Evolutionary conservation across 805 yeast genomes (phyloP).

Genomic region (Suhomyces vadensis): DNA sequence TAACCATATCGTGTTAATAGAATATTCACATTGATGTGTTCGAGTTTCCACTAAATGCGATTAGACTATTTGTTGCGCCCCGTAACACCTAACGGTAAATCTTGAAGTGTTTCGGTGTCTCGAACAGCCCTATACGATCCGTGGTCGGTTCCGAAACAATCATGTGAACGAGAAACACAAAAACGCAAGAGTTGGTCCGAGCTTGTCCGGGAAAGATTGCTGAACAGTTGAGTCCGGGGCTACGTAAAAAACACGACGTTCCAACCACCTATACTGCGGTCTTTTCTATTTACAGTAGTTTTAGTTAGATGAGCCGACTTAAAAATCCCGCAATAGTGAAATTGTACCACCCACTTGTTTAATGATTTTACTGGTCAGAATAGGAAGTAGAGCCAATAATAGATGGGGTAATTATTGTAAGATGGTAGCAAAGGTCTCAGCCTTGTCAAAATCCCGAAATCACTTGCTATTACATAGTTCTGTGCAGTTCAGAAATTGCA

Average conservation of each 20-base stretch:
- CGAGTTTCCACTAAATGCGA: too few relatives aligned
- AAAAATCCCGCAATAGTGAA: neutral
- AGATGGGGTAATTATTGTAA: too few relatives aligned
- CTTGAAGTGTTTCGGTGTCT: too few relatives aligned
- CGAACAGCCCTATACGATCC: neutral
- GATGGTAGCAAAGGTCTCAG: too few relatives aligned
- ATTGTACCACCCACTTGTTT: neutral
- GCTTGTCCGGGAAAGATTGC: neutral
- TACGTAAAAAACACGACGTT: neutral
- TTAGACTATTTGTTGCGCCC: too few relatives aligned
- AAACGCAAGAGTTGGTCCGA: neutral
- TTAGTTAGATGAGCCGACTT: neutral
- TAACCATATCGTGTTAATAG: too few relatives aligned
- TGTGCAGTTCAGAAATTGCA: neutral
- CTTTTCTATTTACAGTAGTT: neutral
- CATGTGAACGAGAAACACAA: neutral
- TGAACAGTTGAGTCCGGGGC: neutral
- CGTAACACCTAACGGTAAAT: too few relatives aligned
- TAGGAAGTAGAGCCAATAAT: too few relatives aligned
- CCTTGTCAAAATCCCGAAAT: neutral
- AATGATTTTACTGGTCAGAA: too few relatives aligned
- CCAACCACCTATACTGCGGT: neutral
- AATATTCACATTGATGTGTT: too few relatives aligned
- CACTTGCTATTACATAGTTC: neutral
- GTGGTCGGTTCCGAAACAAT: conserved; percentile 1